These are phyloP conservation scores for Aureobasidium subglaciale DNA, from an alignment of 2,329 filamentous ascomycete genomes.

Conservation along the genomic window DNA sequence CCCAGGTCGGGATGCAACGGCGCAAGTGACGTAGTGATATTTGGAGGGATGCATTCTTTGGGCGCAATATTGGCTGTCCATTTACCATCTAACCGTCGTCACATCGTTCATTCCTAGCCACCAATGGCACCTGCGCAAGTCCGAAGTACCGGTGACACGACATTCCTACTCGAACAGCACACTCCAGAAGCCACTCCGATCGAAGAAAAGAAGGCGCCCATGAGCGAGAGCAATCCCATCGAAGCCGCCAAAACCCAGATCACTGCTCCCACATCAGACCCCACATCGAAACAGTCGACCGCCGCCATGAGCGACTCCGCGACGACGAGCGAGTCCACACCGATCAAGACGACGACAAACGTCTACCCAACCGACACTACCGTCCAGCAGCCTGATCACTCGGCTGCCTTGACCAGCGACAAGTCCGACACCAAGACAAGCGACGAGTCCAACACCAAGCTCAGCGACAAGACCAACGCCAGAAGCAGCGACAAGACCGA, in stretches of 20 bases:
- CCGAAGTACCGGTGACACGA: constrained; percentile 12
- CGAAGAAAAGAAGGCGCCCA: constrained; percentile 1
- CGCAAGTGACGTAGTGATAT: not conserved
- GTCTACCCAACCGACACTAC: not conserved
- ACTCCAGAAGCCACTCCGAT: not conserved
- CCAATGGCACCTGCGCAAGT: constrained; percentile 6
- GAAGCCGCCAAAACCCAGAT: not conserved
- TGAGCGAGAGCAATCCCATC: not conserved
- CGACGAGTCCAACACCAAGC: too few relatives aligned
- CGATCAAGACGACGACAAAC: constrained; percentile 1
- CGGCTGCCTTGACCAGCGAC: not conserved
- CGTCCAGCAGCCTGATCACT: not conserved
- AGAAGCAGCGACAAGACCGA: not conserved
- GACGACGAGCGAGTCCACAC: not conserved
- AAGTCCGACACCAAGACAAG: not conserved
- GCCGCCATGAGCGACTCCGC: not conserved
- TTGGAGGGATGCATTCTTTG: not conserved
- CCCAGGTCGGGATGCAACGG: not conserved
- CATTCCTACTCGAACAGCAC: constrained; percentile 13
- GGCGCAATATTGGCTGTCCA: not conserved
- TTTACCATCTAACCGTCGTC: not conserved
- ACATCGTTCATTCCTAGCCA: constrained; percentile 3
- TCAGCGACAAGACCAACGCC: not conserved
- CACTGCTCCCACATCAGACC: not conserved
- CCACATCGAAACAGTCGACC: not conserved